Percentiles rank a stretch among this genome's conserved stretches.
These are phyloP conservation scores for Melaleuca quinquenervia DNA, from an alignment of 345 rosid genomes.

Conservation along the genomic window DNA sequence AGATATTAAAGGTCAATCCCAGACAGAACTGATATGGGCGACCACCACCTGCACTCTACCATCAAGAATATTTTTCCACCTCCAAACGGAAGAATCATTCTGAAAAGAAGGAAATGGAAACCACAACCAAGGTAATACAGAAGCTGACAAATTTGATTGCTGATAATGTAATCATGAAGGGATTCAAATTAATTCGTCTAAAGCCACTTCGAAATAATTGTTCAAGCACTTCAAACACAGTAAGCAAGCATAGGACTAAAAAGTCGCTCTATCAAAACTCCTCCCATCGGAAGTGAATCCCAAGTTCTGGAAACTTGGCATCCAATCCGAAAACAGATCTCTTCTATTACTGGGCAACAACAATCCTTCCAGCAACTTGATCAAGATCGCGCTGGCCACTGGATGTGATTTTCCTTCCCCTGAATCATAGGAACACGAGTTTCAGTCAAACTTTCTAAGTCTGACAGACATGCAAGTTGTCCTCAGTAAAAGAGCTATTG, in stretches of 20 bases:
- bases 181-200: neutral
- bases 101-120: neutral
- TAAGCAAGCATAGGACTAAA: neutral
- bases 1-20: neutral
- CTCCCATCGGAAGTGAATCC: neutral
- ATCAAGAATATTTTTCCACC: neutral
- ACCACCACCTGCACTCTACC: neutral
- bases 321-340: neutral
- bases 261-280: neutral
- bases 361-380: conserved; percentile 45
- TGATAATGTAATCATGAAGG: neutral
- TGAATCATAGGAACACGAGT: conserved; percentile 1
- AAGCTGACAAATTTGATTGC: neutral
- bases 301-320: neutral
- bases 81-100: neutral
- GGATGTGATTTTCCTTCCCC: conserved; percentile 41
- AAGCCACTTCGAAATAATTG: neutral
- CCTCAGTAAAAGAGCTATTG: neutral
- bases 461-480: neutral
- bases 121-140: neutral
- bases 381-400: conserved; percentile 44
- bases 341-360: conserved; percentile 6
- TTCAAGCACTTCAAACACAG: neutral
- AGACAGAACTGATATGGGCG: neutral
- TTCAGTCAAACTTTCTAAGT: neutral